Conservation (phyloP, 371 early-diverging fungal genomes). For the Mucor saturninus region DNA sequence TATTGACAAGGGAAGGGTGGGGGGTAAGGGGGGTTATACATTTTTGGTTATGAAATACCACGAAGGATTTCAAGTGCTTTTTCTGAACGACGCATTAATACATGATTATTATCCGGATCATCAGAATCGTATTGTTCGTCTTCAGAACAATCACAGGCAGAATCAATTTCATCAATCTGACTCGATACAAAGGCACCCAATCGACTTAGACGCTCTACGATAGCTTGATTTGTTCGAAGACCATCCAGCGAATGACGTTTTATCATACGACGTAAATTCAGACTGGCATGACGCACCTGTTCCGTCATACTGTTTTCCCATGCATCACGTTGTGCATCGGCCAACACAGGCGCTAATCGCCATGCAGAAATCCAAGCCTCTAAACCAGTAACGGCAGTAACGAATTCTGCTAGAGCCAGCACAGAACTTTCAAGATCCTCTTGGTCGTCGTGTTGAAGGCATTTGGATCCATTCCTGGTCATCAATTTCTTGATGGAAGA, state of each 20-base stretch:
- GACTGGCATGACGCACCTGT: slow-evolving; percentile 32
- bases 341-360: slow-evolving; percentile 21
- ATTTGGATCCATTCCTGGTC: background rate
- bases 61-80: slow-evolving; percentile 43
- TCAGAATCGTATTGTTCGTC: slow-evolving; percentile 10
- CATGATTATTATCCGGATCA: slow-evolving; percentile 4
- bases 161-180: slow-evolving; percentile 32
- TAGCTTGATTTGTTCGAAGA: slow-evolving; percentile 35
- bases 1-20: background rate
- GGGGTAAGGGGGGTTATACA: background rate
- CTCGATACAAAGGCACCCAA: slow-evolving; percentile 34
- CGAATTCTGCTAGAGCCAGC: slow-evolving; percentile 47
- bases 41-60: slow-evolving; percentile 28
- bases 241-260: slow-evolving; percentile 38
- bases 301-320: slow-evolving; percentile 25
- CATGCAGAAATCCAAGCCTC: slow-evolving; percentile 50
- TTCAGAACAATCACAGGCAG: slow-evolving; percentile 32
- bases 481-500: slow-evolving; percentile 17
- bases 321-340: slow-evolving; percentile 11
- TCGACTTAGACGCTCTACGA: slow-evolving; percentile 36
- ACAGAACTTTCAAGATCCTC: slow-evolving; percentile 41
- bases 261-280: slow-evolving; percentile 43
- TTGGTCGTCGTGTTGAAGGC: background rate
- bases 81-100: slow-evolving; percentile 23
- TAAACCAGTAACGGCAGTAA: slow-evolving; percentile 39